These are phyloP conservation scores for Lactifluus echinatus DNA, from an alignment of 768 basidiomycete species.

Conservation along the genomic window DNA sequence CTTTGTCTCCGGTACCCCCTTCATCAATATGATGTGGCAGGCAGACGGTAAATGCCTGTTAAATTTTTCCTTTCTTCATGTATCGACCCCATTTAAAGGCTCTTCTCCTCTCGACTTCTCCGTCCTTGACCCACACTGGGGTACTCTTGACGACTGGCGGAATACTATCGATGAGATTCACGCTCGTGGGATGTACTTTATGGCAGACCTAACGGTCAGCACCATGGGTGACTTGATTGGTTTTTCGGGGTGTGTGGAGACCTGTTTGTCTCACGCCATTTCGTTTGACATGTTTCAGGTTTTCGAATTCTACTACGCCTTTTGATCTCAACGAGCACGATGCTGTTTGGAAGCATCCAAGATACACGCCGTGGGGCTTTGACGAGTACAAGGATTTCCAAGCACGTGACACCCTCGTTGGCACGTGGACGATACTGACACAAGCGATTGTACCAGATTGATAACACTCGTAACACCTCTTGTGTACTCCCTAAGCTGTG, in stretches of 20 bases:
- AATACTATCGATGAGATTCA: slow-evolving; percentile 70
- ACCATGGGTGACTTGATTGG: slow-evolving; percentile 87
- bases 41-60: slow-evolving; percentile 67
- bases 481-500: slow-evolving; percentile 76
- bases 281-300: slow-evolving; percentile 35
- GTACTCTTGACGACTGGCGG: slow-evolving; percentile 73
- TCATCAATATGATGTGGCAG: slow-evolving; percentile 96
- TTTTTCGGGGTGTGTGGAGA: slow-evolving; percentile 57
- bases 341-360: slow-evolving; percentile 64
- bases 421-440: not conserved
- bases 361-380: slow-evolving; percentile 80
- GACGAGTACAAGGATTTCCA: slow-evolving; percentile 76
- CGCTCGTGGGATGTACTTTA: slow-evolving; percentile 78
- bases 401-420: slow-evolving; percentile 30
- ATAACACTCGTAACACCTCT: slow-evolving; percentile 62
- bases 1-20: slow-evolving; percentile 89
- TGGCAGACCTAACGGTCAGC: slow-evolving; percentile 90
- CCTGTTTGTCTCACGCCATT: slow-evolving; percentile 1
- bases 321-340: slow-evolving; percentile 70
- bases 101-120: slow-evolving; percentile 91
- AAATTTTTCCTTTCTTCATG: not conserved
- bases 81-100: slow-evolving; percentile 37
- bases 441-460: slow-evolving; percentile 34
- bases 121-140: slow-evolving; percentile 90
- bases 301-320: slow-evolving; percentile 71